Conservation (phyloP, 176 grass and related monocot species). For the Oryza glumipatula region DNA sequence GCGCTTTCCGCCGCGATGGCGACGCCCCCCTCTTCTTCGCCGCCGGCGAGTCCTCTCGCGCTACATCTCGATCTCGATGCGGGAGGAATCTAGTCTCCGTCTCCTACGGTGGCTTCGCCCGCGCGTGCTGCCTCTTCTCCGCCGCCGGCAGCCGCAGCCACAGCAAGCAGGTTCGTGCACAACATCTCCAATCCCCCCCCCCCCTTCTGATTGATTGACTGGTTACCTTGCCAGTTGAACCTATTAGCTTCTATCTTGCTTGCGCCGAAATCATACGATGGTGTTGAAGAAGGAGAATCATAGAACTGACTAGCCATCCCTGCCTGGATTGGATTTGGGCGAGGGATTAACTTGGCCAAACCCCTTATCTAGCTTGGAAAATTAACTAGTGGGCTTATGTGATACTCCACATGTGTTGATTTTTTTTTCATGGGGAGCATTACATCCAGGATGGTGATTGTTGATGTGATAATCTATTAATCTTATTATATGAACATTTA, state of each 20-base stretch:
- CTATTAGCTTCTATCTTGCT: neutral
- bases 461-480: neutral
- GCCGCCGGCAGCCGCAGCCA: constrained; percentile 14
- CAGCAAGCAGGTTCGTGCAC: constrained; percentile 41
- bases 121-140: constrained; percentile 44
- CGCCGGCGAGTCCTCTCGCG: neutral
- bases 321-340: neutral
- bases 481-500: neutral
- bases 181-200: neutral
- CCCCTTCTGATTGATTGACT: neutral
- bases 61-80: neutral
- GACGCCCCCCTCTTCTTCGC: constrained; percentile 2
- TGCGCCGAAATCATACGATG: too few relatives aligned
- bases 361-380: neutral
- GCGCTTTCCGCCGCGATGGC: neutral
- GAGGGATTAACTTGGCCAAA: neutral
- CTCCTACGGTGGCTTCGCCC: neutral
- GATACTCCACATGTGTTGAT: too few relatives aligned
- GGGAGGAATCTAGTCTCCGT: neutral
- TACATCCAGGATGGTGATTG: neutral
- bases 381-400: neutral
- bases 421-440: neutral
- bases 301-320: neutral
- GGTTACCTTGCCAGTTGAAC: neutral
- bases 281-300: neutral